These are phyloP conservation scores for Eucalyptus regnans DNA, from an alignment of 345 rosid species.

Conservation along the genomic window DNA sequence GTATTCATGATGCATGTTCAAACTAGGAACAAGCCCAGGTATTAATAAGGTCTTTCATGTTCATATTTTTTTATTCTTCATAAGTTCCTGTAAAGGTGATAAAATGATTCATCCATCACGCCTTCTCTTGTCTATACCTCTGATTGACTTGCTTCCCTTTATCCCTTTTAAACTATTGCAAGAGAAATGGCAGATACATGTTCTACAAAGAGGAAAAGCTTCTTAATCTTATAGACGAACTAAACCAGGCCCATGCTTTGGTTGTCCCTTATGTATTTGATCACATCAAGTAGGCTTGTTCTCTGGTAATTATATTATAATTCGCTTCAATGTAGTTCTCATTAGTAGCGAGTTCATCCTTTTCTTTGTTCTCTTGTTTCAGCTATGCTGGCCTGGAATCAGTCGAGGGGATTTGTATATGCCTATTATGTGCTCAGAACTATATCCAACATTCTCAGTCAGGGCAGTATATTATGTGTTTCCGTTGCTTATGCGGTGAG, in stretches of 20 bases:
- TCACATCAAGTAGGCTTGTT: not conserved
- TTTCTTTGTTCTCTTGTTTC: not conserved
- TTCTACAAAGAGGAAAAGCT: not conserved
- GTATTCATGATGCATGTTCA: not conserved
- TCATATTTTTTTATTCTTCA: not conserved
- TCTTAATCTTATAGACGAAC: not conserved
- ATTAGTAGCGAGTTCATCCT: not conserved
- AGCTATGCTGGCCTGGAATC: conserved; percentile 32
- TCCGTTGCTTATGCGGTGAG: conserved; percentile 44
- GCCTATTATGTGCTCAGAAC: conserved; percentile 44
- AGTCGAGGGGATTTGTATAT: conserved; percentile 30
- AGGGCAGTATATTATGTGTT: conserved; percentile 47
- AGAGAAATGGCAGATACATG: not conserved
- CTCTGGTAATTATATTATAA: not conserved
- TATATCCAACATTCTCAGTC: conserved; percentile 36
- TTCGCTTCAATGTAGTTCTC: not conserved
- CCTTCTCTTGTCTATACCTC: not conserved
- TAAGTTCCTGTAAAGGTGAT: not conserved
- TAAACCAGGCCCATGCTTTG: not conserved
- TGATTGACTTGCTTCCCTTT: not conserved
- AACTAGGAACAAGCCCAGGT: not conserved
- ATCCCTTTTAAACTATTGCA: not conserved
- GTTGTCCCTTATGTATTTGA: not conserved
- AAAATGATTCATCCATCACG: not conserved
- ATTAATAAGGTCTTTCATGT: not conserved